Percentiles rank a stretch among this genome's conserved stretches.
phyloP scores from a whole-genome alignment of 116 monocot species.

The Posidonia oceanica region DNA sequence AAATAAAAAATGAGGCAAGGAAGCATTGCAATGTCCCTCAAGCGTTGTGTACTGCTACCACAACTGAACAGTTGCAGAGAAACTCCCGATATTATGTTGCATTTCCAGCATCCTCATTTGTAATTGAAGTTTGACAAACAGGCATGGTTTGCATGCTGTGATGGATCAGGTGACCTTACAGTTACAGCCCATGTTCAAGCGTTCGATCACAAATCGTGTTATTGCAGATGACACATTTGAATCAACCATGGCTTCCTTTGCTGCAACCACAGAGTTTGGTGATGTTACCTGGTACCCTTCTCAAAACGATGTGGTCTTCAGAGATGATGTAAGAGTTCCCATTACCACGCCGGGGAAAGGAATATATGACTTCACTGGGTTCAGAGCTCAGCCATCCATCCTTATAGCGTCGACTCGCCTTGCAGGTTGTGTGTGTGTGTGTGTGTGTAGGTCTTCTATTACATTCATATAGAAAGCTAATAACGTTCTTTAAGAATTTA shows the following conservation, averaged over 20 bases:
- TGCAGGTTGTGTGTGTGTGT: constrained; percentile 17
- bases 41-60: too few species aligned
- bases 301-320: constrained; percentile 2
- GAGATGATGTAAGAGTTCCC: constrained; percentile 15
- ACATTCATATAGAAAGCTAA: neutral
- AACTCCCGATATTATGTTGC: too few species aligned
- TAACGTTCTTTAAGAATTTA: neutral
- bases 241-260: constrained; percentile 19
- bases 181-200: constrained; percentile 25
- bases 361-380: constrained; percentile 13
- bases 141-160: too few species aligned
- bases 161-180: constrained; percentile 39
- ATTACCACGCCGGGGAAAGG: constrained; percentile 1
- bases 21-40: too few species aligned
- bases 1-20: too few species aligned
- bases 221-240: constrained; percentile 13
- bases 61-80: too few species aligned
- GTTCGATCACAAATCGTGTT: constrained; percentile 13
- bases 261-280: constrained; percentile 56
- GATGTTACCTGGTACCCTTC: constrained; percentile 52
- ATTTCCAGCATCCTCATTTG: too few species aligned
- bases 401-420: constrained; percentile 12
- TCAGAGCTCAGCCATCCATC: constrained; percentile 9
- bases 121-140: too few species aligned
- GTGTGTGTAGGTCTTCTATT: too few species aligned